Base-by-base conservation (phyloP, 2,329 filamentous ascomycete genomes). In the Cercospora nicotianae region DNA sequence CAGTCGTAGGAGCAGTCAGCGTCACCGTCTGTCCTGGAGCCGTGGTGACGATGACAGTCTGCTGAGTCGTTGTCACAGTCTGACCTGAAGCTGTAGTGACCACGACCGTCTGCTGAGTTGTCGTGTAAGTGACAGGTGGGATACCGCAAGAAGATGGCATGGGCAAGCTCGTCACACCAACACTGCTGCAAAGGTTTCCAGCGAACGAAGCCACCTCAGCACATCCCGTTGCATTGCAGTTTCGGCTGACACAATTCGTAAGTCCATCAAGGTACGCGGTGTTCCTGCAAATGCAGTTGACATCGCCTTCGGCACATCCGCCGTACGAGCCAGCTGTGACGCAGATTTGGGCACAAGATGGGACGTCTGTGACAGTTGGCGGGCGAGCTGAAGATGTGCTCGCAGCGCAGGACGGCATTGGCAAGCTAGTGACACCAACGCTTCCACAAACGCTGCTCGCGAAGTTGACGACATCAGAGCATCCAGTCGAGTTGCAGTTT, bases 271-370 rank as follows among this genome's bases (percentile, higher is more conserved):
- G 36, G 23, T 62, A 62, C 5, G 36, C 36, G 2, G 60, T 62
- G 39, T 62, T 62, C 18, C 60, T 62, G 60, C 60, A 62, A 13
- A 62, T 62, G 16, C 60, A 62, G 39, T 30, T 42, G 13, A 62
- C 60, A 33, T 62, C 60, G 42, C 60, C 60, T 51, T 62, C 60
- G 18, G 20, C 18, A n/a, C 60, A 62, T 7, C 60, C 60, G n/a
- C 60, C 60, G 12, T 62, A 62, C 13, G 36, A 45, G 12, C 60
- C 60, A 13, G 60, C 20, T 13, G 60, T 62, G 2, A 62, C n/a
- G 28, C 60, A 62, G 16, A 51, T 16, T 26, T 62, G 60, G 3
- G 36, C 60, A n/a, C 60, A 62, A 48, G 26, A 33, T 8, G 60
- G 60, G 9, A 62, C 60, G 12, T 62, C 60, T 1, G 60, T 62